A percentile compares a stretch with the other conserved stretches of the same genome.
phyloP scores from a whole-genome alignment of 2,329 filamentous ascomycete genomes.

The Talaromyces pinophilus region DNA sequence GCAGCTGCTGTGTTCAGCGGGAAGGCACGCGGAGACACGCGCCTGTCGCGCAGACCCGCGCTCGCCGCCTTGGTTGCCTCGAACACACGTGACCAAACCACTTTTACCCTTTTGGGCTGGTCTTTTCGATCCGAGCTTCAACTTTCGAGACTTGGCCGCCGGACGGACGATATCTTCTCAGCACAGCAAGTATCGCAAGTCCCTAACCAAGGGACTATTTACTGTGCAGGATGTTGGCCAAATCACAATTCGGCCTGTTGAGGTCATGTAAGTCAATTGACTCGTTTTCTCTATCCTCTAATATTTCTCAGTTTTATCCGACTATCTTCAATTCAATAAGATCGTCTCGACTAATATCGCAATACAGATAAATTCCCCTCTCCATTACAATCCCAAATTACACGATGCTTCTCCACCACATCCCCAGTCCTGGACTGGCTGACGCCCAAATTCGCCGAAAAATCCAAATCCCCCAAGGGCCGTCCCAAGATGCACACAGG shows the following conservation, averaged over 20 bases:
- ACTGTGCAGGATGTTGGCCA: constrained; percentile 35
- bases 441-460: constrained; percentile 74
- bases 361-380: constrained; percentile 32
- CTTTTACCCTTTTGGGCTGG: constrained; percentile 22
- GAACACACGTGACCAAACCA: constrained; percentile 21
- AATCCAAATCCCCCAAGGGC: constrained; percentile 86
- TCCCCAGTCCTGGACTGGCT: constrained; percentile 70
- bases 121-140: constrained; percentile 9
- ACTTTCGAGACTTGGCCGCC: constrained; percentile 10
- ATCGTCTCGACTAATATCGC: constrained; percentile 27
- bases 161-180: constrained; percentile 2
- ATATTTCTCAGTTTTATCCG: neutral
- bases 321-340: neutral
- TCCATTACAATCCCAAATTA: constrained; percentile 39
- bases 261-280: constrained; percentile 37
- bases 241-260: constrained; percentile 37
- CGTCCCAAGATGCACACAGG: constrained; percentile 85
- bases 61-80: constrained; percentile 8
- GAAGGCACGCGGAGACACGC: constrained; percentile 32
- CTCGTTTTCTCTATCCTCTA: neutral
- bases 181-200: neutral
- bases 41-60: constrained; percentile 22
- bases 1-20: neutral
- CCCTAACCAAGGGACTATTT: constrained; percentile 1
- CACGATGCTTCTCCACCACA: constrained; percentile 73